phyloP scores from a whole-genome alignment of 805 yeast species.

The Zygoascus ofunaensis region DNA sequence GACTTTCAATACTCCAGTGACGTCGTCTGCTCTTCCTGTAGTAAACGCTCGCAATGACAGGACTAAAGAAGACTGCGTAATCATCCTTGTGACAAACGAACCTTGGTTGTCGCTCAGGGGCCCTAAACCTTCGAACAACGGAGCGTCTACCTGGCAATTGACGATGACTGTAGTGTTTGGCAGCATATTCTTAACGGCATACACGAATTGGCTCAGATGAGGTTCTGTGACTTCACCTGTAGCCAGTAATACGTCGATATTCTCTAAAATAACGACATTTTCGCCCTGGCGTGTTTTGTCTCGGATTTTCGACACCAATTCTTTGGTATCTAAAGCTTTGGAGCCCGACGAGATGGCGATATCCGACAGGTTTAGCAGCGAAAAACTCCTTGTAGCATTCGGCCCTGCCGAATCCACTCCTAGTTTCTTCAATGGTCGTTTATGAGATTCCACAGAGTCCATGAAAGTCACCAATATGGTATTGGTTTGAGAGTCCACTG shows the following conservation, averaged over 20 bases:
- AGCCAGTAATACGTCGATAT: slow-evolving; percentile 39
- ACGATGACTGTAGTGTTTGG: slow-evolving; percentile 31
- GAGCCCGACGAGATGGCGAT: not conserved
- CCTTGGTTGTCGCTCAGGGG: slow-evolving; percentile 33
- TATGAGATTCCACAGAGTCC: slow-evolving; percentile 1
- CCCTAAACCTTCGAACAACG: slow-evolving; percentile 31
- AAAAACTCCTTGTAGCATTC: not conserved
- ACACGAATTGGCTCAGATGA: slow-evolving; percentile 30
- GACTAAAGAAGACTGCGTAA: slow-evolving; percentile 43
- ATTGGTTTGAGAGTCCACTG: not conserved
- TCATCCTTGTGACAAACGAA: slow-evolving; percentile 39
- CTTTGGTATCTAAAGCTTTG: slow-evolving; percentile 2
- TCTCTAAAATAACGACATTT: slow-evolving; percentile 35
- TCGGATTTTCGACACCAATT: not conserved
- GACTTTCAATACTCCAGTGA: slow-evolving; percentile 62
- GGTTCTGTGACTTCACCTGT: slow-evolving; percentile 34
- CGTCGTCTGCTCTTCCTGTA: slow-evolving; percentile 77
- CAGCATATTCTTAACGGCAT: slow-evolving; percentile 26
- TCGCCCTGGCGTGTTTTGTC: slow-evolving; percentile 8
- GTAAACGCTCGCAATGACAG: slow-evolving; percentile 56
- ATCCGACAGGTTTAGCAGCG: slow-evolving; percentile 13
- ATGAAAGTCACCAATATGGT: slow-evolving; percentile 13
- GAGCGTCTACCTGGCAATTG: slow-evolving; percentile 34
- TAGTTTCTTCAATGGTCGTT: slow-evolving; percentile 3
- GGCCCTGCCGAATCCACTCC: slow-evolving; percentile 5